phyloP scores from a whole-genome alignment of 768 basidiomycete species.

The Phallus indusiatus region DNA sequence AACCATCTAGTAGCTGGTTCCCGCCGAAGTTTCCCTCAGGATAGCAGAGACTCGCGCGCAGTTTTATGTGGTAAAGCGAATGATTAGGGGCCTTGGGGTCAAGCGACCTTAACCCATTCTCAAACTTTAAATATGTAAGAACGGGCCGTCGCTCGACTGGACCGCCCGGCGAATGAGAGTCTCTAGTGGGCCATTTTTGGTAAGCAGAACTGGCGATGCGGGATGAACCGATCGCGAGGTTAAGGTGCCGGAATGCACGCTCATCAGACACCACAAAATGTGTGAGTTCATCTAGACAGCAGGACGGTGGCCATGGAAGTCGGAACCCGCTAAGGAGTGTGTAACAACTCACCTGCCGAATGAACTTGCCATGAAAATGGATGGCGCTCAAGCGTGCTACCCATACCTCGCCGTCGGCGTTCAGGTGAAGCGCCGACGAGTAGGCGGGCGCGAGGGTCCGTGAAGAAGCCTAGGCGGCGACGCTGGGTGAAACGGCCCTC shows the following conservation, averaged over 20 bases:
- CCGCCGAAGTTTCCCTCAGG: slow-evolving; percentile 83
- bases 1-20: slow-evolving; percentile 92
- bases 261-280: slow-evolving; percentile 74
- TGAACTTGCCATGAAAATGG: slow-evolving; percentile 88
- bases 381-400: slow-evolving; percentile 83
- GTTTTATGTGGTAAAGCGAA: slow-evolving; percentile 65
- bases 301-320: slow-evolving; percentile 84
- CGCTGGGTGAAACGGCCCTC: slow-evolving; percentile 68
- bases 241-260: slow-evolving; percentile 77
- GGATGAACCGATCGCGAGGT: slow-evolving; percentile 63
- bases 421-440: slow-evolving; percentile 50
- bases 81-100: slow-evolving; percentile 88
- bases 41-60: slow-evolving; percentile 49
- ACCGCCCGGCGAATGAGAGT: slow-evolving; percentile 50
- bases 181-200: slow-evolving; percentile 68
- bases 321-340: slow-evolving; percentile 80
- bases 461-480: slow-evolving; percentile 74
- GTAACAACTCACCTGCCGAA: slow-evolving; percentile 87
- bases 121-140: slow-evolving; percentile 60
- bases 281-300: slow-evolving; percentile 29
- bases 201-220: slow-evolving; percentile 65
- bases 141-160: slow-evolving; percentile 40
- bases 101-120: slow-evolving; percentile 81
- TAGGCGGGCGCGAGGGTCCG: slow-evolving; percentile 66
- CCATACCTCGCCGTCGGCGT: slow-evolving; percentile 72